Percentiles rank a stretch among this genome's conserved stretches.
Evolutionary conservation across 805 yeast genomes (phyloP).

Genomic region (Starmerella apis): DNA sequence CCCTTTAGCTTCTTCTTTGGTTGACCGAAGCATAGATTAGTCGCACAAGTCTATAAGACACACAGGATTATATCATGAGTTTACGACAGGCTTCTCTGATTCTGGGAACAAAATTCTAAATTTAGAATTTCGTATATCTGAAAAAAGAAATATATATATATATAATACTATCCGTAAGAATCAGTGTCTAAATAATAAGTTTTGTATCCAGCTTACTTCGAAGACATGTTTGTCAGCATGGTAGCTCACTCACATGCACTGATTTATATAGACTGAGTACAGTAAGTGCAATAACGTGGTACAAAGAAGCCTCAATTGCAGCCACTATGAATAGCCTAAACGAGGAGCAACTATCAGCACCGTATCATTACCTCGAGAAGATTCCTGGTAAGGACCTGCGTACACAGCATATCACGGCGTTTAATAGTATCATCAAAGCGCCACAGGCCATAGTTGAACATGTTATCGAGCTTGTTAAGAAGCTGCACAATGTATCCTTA

Average conservation of each 20-base stretch:
- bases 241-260: neutral
- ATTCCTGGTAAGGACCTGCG: conserved; percentile 52
- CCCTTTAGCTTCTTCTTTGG: too few relatives aligned
- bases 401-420: conserved; percentile 39
- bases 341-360: conserved; percentile 33
- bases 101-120: too few relatives aligned
- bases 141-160: too few relatives aligned
- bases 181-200: too few relatives aligned
- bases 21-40: too few relatives aligned
- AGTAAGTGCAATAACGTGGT: neutral
- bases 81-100: too few relatives aligned
- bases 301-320: neutral
- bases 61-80: too few relatives aligned
- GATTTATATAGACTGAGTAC: neutral
- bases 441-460: conserved; percentile 33
- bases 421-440: conserved; percentile 43
- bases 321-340: neutral
- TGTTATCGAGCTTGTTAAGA: conserved; percentile 44
- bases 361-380: conserved; percentile 42
- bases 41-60: too few relatives aligned
- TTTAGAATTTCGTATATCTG: too few relatives aligned
- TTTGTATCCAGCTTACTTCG: too few relatives aligned
- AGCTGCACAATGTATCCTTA: conserved; percentile 55
- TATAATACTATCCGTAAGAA: too few relatives aligned
- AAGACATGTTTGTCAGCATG: neutral